Percentiles rank a stretch among this genome's conserved stretches.
These are phyloP conservation scores for Leptosphaerulina australis DNA, from an alignment of 2,329 filamentous ascomycete genomes.

Conservation along the genomic window DNA sequence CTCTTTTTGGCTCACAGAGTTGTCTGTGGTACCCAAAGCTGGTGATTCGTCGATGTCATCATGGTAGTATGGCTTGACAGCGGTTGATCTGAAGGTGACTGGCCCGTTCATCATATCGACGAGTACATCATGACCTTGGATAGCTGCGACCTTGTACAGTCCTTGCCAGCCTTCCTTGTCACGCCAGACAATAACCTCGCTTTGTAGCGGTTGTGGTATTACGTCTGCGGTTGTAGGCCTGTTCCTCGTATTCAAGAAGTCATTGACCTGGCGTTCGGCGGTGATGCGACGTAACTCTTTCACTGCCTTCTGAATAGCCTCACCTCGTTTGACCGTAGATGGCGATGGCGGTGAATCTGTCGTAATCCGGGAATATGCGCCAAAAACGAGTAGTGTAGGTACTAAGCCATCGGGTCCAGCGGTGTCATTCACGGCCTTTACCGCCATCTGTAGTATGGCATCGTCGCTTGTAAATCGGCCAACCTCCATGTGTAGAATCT, in stretches of 20 bases:
- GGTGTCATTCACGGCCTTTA: too few species aligned
- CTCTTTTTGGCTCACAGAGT: not conserved
- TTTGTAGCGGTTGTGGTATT: too few species aligned
- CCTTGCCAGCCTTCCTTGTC: too few species aligned
- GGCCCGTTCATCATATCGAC: not conserved
- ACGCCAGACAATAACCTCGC: too few species aligned
- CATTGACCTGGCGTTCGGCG: too few species aligned
- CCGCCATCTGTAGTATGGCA: not conserved
- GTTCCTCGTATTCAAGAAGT: too few species aligned
- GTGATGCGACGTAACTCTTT: too few species aligned
- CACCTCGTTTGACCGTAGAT: not conserved
- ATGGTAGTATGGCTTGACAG: not conserved
- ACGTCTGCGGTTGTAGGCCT: too few species aligned
- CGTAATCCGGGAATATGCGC: not conserved
- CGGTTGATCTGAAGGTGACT: not conserved
- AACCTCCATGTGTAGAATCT: not conserved
- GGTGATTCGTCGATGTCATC: not conserved
- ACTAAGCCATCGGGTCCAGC: too few species aligned
- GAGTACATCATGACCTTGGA: not conserved
- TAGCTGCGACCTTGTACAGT: not conserved
- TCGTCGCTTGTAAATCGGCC: not conserved
- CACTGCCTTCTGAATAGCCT: not conserved
- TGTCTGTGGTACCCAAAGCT: not conserved
- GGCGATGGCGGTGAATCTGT: not conserved
- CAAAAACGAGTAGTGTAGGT: not conserved